These are phyloP conservation scores for Moricandia moricandioides DNA, from an alignment of 345 rosid species.

Conservation along the genomic window DNA sequence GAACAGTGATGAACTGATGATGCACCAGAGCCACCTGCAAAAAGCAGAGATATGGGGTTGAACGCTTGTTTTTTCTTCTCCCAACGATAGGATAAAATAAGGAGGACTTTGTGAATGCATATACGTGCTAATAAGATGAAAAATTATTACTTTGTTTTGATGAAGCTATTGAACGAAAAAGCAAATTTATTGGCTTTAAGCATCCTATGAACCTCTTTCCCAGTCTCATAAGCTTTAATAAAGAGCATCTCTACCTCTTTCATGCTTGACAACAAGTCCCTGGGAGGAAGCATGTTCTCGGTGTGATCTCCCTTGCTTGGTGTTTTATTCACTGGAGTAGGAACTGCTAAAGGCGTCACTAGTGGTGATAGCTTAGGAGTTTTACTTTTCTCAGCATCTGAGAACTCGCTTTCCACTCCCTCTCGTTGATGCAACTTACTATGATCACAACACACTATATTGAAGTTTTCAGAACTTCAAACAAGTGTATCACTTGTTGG, in stretches of 20 bases:
- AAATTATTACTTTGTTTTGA: constrained; percentile 55
- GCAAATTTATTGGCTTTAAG: constrained; percentile 85
- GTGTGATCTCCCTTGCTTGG: constrained; percentile 35
- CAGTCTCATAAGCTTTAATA: constrained; percentile 82
- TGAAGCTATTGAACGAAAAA: constrained; percentile 64
- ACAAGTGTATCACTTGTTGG: constrained; percentile 63
- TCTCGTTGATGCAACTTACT: constrained; percentile 44
- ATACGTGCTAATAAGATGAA: no score
- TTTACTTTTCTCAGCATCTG: constrained; percentile 47
- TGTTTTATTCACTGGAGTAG: constrained; percentile 41
- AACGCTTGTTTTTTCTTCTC: no score
- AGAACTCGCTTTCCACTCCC: constrained; percentile 46
- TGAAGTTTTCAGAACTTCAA: constrained; percentile 72
- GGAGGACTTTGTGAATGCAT: background rate
- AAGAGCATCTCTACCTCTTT: constrained; percentile 81
- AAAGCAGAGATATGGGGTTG: background rate
- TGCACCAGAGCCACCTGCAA: constrained; percentile 53
- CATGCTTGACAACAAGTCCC: constrained; percentile 80
- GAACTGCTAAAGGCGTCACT: constrained; percentile 42
- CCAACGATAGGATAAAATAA: background rate
- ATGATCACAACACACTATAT: constrained; percentile 48
- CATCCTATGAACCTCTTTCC: constrained; percentile 96
- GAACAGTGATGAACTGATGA: constrained; percentile 45
- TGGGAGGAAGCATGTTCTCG: constrained; percentile 58
- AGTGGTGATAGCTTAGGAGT: constrained; percentile 76